Percentiles rank a stretch among this genome's conserved stretches.
These are phyloP conservation scores for Ustilago curta DNA, from an alignment of 1,284 basidiomycete species.

Conservation along the genomic window DNA sequence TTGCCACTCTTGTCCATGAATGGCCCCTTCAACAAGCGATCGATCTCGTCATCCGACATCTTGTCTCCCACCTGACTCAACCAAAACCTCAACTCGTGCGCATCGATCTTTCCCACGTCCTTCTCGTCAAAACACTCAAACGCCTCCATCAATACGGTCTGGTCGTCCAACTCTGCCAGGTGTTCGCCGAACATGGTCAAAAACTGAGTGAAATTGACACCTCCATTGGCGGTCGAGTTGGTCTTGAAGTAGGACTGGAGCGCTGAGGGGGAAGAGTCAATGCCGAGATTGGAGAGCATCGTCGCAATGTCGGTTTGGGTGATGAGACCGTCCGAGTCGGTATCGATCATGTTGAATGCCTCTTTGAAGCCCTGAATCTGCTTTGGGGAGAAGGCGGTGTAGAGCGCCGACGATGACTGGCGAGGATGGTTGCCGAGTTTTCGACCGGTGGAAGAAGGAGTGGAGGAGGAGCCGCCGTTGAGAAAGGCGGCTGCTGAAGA, in stretches of 20 bases:
- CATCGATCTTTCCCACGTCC: conserved; percentile 63
- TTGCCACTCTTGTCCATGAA: conserved; percentile 63
- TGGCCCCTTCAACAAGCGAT: conserved; percentile 56
- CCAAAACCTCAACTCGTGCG: conserved; percentile 60
- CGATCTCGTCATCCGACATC: conserved; percentile 61
- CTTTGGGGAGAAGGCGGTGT: conserved; percentile 63
- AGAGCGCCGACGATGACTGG: conserved; percentile 59
- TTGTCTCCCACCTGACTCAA: conserved; percentile 62
- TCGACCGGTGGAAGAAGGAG: neutral
- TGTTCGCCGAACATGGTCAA: conserved; percentile 67
- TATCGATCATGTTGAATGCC: conserved; percentile 70
- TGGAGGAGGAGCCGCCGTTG: conserved; percentile 21
- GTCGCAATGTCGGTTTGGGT: conserved; percentile 61
- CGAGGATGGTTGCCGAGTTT: conserved; percentile 56
- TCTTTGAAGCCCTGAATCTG: conserved; percentile 71
- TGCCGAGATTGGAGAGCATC: conserved; percentile 66
- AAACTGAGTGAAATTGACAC: conserved; percentile 66
- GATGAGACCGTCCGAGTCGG: conserved; percentile 69
- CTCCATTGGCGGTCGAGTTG: conserved; percentile 2
- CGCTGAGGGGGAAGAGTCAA: conserved; percentile 22
- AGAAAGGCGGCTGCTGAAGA: conserved; percentile 48
- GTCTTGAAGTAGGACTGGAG: conserved; percentile 34
- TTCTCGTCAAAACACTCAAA: conserved; percentile 69
- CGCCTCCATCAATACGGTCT: conserved; percentile 59
- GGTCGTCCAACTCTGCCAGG: conserved; percentile 61